Evolutionary conservation across 2,329 filamentous ascomycete species (phyloP).

Genomic region (Aspergillus chevalieri): DNA sequence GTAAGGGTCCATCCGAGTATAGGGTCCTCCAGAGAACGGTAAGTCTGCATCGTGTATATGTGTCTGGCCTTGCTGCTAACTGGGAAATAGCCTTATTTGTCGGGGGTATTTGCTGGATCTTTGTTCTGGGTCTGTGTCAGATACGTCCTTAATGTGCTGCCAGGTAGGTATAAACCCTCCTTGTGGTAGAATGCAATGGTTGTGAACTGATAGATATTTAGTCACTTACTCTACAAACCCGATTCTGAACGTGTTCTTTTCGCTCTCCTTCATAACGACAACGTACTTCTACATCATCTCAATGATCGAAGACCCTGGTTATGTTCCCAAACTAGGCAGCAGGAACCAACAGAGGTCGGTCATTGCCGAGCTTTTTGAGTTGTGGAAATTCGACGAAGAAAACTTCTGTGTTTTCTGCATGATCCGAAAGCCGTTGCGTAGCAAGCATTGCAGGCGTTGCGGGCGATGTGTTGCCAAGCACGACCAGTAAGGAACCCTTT

Average conservation of each 20-base stretch:
- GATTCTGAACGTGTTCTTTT: constrained; percentile 74
- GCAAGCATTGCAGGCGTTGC: constrained; percentile 92
- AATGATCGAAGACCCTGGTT: constrained; percentile 87
- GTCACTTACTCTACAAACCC: constrained; percentile 60
- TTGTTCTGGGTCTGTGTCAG: constrained; percentile 73
- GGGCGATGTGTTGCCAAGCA: constrained; percentile 90
- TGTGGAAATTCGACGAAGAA: constrained; percentile 86
- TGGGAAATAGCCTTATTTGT: constrained; percentile 68
- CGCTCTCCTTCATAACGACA: constrained; percentile 57
- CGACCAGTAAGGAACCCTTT: constrained; percentile 67
- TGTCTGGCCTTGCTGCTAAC: neutral
- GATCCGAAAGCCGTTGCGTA: constrained; percentile 84
- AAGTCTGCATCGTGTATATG: constrained; percentile 24
- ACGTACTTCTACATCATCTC: constrained; percentile 80
- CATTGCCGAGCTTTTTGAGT: constrained; percentile 76
- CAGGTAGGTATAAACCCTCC: constrained; percentile 48
- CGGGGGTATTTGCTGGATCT: constrained; percentile 85
- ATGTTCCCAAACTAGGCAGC: constrained; percentile 82
- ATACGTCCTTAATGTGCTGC: constrained; percentile 69
- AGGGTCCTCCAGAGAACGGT: constrained; percentile 84
- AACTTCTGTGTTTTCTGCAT: constrained; percentile 95
- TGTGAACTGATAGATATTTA: constrained; percentile 23
- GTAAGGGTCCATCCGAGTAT: constrained; percentile 82
- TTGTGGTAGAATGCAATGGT: neutral
- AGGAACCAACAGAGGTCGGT: constrained; percentile 83